Percentiles rank a stretch among this genome's conserved stretches.
Conservation (phyloP, 108 stramenopile genomes). For the Fistulifera solaris region DNA sequence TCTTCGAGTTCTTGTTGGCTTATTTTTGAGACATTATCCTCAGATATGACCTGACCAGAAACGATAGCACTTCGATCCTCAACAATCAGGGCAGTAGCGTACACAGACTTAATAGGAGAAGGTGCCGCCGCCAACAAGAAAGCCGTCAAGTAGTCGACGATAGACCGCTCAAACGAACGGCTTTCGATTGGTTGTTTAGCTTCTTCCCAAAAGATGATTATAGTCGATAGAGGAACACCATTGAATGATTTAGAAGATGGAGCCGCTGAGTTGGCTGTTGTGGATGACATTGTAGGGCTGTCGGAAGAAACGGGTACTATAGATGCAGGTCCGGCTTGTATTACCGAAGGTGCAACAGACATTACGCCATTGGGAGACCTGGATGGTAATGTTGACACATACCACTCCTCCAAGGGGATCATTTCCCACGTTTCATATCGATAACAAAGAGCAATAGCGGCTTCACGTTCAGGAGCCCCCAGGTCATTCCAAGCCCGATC, state of each 20-base stretch:
- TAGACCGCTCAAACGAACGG: too few relatives aligned
- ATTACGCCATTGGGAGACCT: neutral
- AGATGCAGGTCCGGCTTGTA: neutral
- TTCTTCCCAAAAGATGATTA: too few relatives aligned
- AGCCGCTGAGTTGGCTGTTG: neutral
- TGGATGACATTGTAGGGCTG: neutral
- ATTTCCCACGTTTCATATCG: neutral
- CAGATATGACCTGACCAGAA: too few relatives aligned
- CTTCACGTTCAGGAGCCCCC: neutral
- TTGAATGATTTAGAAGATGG: neutral
- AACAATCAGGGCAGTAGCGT: too few relatives aligned
- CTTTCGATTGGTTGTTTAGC: too few relatives aligned
- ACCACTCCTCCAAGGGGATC: neutral
- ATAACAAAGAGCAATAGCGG: slow-evolving; percentile 2
- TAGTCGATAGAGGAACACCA: neutral
- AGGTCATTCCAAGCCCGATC: slow-evolving; percentile 2
- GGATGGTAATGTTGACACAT: neutral
- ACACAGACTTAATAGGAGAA: too few relatives aligned
- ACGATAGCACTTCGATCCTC: too few relatives aligned
- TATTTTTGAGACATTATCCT: too few relatives aligned
- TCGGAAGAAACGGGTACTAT: neutral
- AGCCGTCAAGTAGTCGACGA: too few relatives aligned
- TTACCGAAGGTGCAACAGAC: neutral
- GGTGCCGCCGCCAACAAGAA: too few relatives aligned
- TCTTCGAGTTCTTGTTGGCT: too few relatives aligned